Evolutionary conservation across 106 monocot genomes (phyloP).

Genomic region (Dendrobium huoshanense): DNA sequence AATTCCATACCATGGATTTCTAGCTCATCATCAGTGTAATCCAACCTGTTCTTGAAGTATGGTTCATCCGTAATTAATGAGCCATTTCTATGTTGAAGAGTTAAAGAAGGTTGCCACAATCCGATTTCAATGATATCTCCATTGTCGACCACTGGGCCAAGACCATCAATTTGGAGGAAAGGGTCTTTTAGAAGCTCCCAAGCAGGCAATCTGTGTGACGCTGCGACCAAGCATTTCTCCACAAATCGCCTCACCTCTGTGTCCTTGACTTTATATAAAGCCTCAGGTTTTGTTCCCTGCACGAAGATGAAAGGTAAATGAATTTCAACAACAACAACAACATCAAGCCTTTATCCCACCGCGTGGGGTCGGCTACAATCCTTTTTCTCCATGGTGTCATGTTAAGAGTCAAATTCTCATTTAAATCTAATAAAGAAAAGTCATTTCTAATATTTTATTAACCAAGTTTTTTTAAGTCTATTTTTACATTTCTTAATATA

Average conservation of each 20-base stretch:
- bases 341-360: neutral
- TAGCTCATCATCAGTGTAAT: conserved; percentile 14
- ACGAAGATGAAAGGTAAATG: neutral
- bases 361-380: no score
- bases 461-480: no score
- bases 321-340: neutral
- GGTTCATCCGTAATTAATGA: conserved; percentile 12
- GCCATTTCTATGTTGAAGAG: conserved; percentile 16
- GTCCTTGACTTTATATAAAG: conserved; percentile 63
- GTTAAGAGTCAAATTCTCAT: no score
- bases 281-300: conserved; percentile 82
- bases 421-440: no score
- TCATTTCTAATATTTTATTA: no score
- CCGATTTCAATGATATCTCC: conserved; percentile 14
- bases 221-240: conserved; percentile 73
- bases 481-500: no score
- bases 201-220: conserved; percentile 62
- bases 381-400: no score
- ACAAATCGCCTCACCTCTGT: conserved; percentile 71
- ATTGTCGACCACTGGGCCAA: conserved; percentile 5
- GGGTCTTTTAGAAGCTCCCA: conserved; percentile 79
- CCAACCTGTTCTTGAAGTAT: neutral
- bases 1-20: conserved; percentile 57
- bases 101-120: conserved; percentile 16
- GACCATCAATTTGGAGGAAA: conserved; percentile 64